These are phyloP conservation scores for Microstegium vimineum DNA, from an alignment of 176 grass and related monocot species.

Conservation along the genomic window DNA sequence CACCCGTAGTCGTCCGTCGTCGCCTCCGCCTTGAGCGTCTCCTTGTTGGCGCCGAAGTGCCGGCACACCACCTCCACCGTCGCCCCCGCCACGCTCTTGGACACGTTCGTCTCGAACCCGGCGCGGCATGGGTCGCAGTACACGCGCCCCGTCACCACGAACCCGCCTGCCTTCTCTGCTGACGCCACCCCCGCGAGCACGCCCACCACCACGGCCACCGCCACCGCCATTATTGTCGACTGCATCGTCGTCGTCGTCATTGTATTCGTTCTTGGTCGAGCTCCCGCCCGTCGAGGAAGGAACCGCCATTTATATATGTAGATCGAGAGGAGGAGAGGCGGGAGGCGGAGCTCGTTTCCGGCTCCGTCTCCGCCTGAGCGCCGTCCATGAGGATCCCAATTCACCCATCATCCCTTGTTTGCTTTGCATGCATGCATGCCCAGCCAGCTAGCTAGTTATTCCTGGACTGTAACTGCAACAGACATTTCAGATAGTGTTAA, in stretches of 20 bases:
- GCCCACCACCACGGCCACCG: not conserved
- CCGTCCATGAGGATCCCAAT: not conserved
- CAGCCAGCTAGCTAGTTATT: no score
- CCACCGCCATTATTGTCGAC: not conserved
- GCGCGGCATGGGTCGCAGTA: constrained; percentile 87
- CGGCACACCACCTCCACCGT: constrained; percentile 67
- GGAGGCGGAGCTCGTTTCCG: constrained; percentile 36
- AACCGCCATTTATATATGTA: not conserved
- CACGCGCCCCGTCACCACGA: constrained; percentile 56
- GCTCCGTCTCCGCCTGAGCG: not conserved
- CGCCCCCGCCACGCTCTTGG: constrained; percentile 33
- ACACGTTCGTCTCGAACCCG: constrained; percentile 65
- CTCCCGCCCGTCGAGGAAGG: not conserved
- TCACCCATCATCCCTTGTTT: no score
- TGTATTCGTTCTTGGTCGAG: not conserved
- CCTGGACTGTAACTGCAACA: no score
- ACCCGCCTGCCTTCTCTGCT: constrained; percentile 23
- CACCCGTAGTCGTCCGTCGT: constrained; percentile 48
- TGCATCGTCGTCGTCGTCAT: not conserved
- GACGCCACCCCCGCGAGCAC: constrained; percentile 29
- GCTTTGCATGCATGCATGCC: not conserved
- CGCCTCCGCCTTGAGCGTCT: constrained; percentile 34
- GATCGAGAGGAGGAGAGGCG: not conserved
- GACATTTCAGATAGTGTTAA: no score
- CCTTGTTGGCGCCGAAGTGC: constrained; percentile 8